Evolutionary conservation across 192 early-diverging fungal species (phyloP), one percentile per base, ranked within the genome.

Genomic region (Coemansia reversa): DNA sequence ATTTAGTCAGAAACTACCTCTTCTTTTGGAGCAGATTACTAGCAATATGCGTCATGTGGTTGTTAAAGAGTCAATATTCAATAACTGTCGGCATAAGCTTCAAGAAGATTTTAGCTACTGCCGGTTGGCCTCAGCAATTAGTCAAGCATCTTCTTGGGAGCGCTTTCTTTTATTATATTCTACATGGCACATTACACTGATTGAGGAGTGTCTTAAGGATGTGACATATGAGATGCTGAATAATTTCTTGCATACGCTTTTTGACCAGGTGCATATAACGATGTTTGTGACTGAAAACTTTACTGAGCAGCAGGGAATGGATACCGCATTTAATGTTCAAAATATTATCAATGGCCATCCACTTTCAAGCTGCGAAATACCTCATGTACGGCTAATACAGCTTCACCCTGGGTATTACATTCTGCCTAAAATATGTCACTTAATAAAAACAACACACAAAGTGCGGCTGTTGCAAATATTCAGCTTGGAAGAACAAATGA

Each of bases 221-320:
- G 88, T 88, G 8, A 90, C 85, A 7, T 59, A 84, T 7, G 82
- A 86, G 22, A 88, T 89, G 57, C 82, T 96, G n/a, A 76, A 87
- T 60, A 63, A 59, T 16, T 94, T 93, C 65, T 86, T 85, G 49
- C 90, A 88, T 7, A 74, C 75, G 24, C 60, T 96, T 30, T 67
- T 94, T 35, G 72, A 73, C 6, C 75, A 86, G n/a, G 65, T 92
- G 42, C 84, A 83, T 71, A 70, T 91, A 5, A 92, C 93, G 69
- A 86, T 86, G 18, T 74, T 93, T 6, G 84, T 92, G 7, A 84
- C 89, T 60, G 96, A 94, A 55, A 93, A 98, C 66, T 74, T 91
- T 48, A 60, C 81, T 6, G 79, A 77, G 6, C 70, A 83, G 7
- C 85, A 91, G 48, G 90, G 89, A 0, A 64, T 89, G 20, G 69